A percentile compares a stretch with the other conserved stretches of the same genome.
phyloP scores from a whole-genome alignment of 805 yeast species.

The Schizosaccharomyces cryophilus region DNA sequence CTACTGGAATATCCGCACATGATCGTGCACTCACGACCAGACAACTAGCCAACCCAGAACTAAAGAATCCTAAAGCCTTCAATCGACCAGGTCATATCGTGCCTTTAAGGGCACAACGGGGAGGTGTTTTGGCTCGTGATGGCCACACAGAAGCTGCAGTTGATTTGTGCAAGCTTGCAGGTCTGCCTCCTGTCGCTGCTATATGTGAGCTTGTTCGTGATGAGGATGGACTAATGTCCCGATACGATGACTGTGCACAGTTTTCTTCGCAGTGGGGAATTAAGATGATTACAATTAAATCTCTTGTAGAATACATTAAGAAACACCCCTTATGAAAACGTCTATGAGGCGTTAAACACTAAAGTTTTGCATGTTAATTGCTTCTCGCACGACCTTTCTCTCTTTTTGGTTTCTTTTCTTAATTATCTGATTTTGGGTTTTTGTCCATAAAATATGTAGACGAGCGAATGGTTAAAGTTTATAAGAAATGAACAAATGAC shows the following conservation, averaged over 20 bases:
- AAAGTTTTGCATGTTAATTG: neutral
- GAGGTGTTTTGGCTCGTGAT: conserved; percentile 53
- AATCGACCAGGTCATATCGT: conserved; percentile 83
- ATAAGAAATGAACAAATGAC: no score
- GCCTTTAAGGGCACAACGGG: conserved; percentile 76
- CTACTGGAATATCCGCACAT: conserved; percentile 89
- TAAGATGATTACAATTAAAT: conserved; percentile 58
- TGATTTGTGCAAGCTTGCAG: conserved; percentile 55
- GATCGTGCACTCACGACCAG: conserved; percentile 73
- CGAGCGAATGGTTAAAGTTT: no score
- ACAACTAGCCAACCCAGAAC: conserved; percentile 35
- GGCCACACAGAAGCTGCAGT: conserved; percentile 98
- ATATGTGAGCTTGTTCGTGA: conserved; percentile 87
- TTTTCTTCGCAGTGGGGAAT: conserved; percentile 40
- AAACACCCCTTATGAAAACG: neutral
- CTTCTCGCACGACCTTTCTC: no score
- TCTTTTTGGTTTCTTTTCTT: no score
- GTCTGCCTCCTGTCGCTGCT: conserved; percentile 64
- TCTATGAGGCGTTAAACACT: neutral
- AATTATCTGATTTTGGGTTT: no score
- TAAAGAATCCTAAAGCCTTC: conserved; percentile 37
- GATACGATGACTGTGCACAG: conserved; percentile 58
- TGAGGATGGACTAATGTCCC: conserved; percentile 86
- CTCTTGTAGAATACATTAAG: conserved; percentile 30
- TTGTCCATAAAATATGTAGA: no score